Conservation (phyloP, 495 filamentous ascomycete genomes). For the Xylaria scruposa region DNA sequence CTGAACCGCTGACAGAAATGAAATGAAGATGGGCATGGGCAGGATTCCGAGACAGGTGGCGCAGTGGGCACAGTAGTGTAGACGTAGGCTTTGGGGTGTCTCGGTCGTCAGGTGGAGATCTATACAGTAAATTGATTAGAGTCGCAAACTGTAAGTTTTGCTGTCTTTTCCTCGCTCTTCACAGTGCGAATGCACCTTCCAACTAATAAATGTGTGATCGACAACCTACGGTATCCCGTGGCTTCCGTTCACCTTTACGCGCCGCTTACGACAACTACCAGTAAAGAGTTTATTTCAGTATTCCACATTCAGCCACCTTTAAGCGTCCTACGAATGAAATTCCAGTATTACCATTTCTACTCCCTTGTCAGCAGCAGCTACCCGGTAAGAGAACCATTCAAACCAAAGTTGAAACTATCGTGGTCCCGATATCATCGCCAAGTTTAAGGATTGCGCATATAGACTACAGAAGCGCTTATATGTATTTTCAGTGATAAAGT, state of each 20-base stretch:
- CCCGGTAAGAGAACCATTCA: background rate
- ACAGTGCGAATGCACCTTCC: background rate
- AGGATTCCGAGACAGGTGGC: background rate
- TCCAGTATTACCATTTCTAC: background rate
- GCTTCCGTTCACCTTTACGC: slow-evolving; percentile 4
- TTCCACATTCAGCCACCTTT: background rate
- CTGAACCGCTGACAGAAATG: background rate
- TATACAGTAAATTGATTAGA: background rate
- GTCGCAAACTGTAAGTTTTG: background rate
- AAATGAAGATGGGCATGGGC: slow-evolving; percentile 13
- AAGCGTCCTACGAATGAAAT: background rate
- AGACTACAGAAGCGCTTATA: background rate
- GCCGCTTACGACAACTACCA: background rate
- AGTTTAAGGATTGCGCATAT: background rate
- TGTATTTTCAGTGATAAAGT: background rate
- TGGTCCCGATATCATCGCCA: background rate
- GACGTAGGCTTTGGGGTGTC: background rate
- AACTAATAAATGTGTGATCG: background rate
- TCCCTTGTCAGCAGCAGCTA: background rate
- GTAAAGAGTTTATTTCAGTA: background rate
- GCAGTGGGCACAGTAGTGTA: slow-evolving; percentile 4
- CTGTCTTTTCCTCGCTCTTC: too few species aligned
- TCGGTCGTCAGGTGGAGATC: background rate
- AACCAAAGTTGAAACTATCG: background rate
- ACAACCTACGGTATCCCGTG: background rate